Evolutionary conservation across 495 filamentous ascomycete genomes (phyloP), one percentile per base, ranked within the genome.

Genomic region (Rhizodiscina lignyota): DNA sequence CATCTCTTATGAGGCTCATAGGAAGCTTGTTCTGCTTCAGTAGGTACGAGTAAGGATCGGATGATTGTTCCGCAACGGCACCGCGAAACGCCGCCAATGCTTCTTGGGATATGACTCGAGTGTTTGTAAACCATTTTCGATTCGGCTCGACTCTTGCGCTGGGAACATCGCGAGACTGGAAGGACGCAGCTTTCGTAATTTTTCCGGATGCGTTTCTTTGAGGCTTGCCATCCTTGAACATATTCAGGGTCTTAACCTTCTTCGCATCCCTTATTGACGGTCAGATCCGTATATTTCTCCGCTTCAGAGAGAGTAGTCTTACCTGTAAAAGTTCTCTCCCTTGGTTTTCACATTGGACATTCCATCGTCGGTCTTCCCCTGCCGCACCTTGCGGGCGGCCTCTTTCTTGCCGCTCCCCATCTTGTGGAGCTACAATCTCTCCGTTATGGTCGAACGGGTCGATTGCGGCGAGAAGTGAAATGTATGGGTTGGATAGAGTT

Each of bases 321-420:
- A 75, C 62, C 82, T 68, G 57, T 91, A 92, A 59, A 92, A 92
- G 56, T 92, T 92, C 67, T 94, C 91, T 55, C 91, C 89, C 58
- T 97, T 97, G 41, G 70, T 64, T 52, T 76, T 82, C 36, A 94
- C 83, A 61, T 96, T 92, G 39, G 54, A 66, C 80, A 87, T 86
- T 47, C 83, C 85, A 68, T 83, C 77, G 39, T 67, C 68, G 32
- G 62, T 61, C 65, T 85, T 84, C 34, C 84, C 83, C 66, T 92
- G 70, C 45, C 83, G 65, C 67, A 66, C 66, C 58, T 78, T 77
- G 54, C 89, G 77, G 52, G 61, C 63, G 43, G 69, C 74, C 57
- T 97, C 89, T 62, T 94, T 96, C 70, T 96, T 97, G 46, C 74
- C 78, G 32, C 80, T 85, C 61, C 91, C 91, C 89, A 97, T 96